Evolutionary conservation across 257 asterid genomes (phyloP), one percentile per base, ranked within the genome.

Genomic region (Scutellaria baicalensis): DNA sequence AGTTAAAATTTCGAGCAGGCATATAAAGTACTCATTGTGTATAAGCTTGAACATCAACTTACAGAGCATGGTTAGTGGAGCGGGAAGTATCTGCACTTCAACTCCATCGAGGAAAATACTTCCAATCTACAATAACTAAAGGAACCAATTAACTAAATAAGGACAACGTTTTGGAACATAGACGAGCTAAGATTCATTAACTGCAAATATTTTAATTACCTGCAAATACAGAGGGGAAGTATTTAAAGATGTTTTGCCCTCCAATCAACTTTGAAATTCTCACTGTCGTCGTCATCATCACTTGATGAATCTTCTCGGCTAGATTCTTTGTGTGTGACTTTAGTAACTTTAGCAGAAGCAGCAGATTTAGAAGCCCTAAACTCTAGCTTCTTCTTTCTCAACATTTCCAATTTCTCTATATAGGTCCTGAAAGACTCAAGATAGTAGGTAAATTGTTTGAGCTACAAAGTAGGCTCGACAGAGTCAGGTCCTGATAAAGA

Each of bases 201-300:
- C 54, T 10, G 33, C 4, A 27, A 27, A 27, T 27, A 27, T 27
- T 27, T 27, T 66, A 36, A 60, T 61, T 42, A 71, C 75, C 78
- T 18, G 69, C 40, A 70, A 73, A 72, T 16, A 40, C 10, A 6
- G 42, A 21, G 56, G 48, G 56, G 48, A 51, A 71, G 54, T 59
- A 69, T 66, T 79, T 70, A 91, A 16, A 91, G 85, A 73, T 84
- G 96, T 81, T 91, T 91, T 6, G 99, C 88, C 79, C 99, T 85
- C 99, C 99, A 93, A 79, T 93, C 97, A 52, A 89, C 87, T 48
- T 84, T 78, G 67, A 79, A 72, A 77, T 80, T 79, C 57, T 73
- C 94, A 63, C 79, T 73, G 21, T 81, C 86, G 58, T 81, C 84
- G 55, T 88, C 95, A 33, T 78, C 90, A 16, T 87, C 95, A 65